A percentile compares a stretch with the other conserved stretches of the same genome.
These are phyloP conservation scores for Lachnellula willkommii DNA, from an alignment of 2,329 filamentous ascomycete species.

Conservation along the genomic window DNA sequence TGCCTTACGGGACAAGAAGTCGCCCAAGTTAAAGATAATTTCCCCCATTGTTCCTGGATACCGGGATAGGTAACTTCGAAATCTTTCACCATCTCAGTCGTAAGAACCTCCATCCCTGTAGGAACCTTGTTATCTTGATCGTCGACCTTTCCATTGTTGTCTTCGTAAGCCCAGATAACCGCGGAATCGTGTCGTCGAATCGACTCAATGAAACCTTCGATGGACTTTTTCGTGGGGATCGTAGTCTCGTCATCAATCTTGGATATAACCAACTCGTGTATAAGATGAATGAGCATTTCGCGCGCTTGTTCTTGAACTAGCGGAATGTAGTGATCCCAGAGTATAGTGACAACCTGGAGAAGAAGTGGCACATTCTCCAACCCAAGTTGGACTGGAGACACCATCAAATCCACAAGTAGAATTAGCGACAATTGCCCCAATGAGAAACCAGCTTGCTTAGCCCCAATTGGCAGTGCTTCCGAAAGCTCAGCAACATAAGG, in stretches of 20 bases:
- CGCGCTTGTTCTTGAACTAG: slow-evolving; percentile 94
- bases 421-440: slow-evolving; percentile 91
- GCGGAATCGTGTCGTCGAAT: slow-evolving; percentile 78
- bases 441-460: slow-evolving; percentile 89
- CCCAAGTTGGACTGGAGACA: slow-evolving; percentile 77
- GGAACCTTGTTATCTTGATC: slow-evolving; percentile 76
- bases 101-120: slow-evolving; percentile 78
- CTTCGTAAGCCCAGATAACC: slow-evolving; percentile 92
- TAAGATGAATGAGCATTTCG: slow-evolving; percentile 96
- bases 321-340: slow-evolving; percentile 96
- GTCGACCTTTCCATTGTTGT: slow-evolving; percentile 74
- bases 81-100: slow-evolving; percentile 74
- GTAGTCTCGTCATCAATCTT: slow-evolving; percentile 66
- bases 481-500: slow-evolving; percentile 87
- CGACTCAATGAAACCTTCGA: slow-evolving; percentile 82
- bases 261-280: slow-evolving; percentile 87
- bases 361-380: slow-evolving; percentile 78
- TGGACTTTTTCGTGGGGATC: slow-evolving; percentile 58
- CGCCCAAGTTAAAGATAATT: slow-evolving; percentile 87
- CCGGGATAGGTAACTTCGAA: slow-evolving; percentile 81
- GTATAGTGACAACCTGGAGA: slow-evolving; percentile 82
- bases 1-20: slow-evolving; percentile 94
- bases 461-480: slow-evolving; percentile 74
- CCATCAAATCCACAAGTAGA: slow-evolving; percentile 90
- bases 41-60: slow-evolving; percentile 87